These are phyloP conservation scores for Arthrinium puccinioides DNA, from an alignment of 2,329 filamentous ascomycete genomes.

Conservation along the genomic window DNA sequence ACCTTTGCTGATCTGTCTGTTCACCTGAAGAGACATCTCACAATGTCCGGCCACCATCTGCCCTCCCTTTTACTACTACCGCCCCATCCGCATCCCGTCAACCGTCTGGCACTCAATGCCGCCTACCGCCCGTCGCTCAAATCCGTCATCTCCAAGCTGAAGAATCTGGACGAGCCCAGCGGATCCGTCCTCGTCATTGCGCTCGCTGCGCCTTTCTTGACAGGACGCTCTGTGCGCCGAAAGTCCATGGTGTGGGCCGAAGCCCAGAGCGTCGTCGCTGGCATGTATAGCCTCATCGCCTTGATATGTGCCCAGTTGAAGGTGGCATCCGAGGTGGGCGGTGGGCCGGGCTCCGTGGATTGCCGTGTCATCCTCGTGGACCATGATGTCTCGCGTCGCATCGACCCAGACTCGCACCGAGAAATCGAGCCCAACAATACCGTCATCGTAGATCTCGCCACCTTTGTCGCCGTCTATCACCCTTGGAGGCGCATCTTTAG, in stretches of 20 bases:
- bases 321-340: conserved; percentile 50
- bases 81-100: conserved; percentile 50
- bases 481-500: conserved; percentile 62
- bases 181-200: conserved; percentile 42
- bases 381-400: conserved; percentile 34
- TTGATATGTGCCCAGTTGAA: conserved; percentile 58
- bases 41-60: too few relatives aligned
- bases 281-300: conserved; percentile 71
- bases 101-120: conserved; percentile 41
- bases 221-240: conserved; percentile 38
- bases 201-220: conserved; percentile 29
- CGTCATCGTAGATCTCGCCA: conserved; percentile 39
- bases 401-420: conserved; percentile 24
- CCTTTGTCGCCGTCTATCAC: conserved; percentile 45
- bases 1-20: too few relatives aligned
- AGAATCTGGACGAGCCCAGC: conserved; percentile 21
- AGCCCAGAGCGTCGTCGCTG: conserved; percentile 68
- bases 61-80: conserved; percentile 57
- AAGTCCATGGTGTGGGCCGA: conserved; percentile 54
- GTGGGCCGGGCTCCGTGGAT: conserved; percentile 65
- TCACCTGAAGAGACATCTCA: too few relatives aligned
- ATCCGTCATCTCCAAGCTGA: conserved; percentile 43
- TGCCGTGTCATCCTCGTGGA: conserved; percentile 68
- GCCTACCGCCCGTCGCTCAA: conserved; percentile 55
- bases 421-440: conserved; percentile 37